phyloP scores from a whole-genome alignment of 129 eudicot genomes.

The Arctium lappa region DNA sequence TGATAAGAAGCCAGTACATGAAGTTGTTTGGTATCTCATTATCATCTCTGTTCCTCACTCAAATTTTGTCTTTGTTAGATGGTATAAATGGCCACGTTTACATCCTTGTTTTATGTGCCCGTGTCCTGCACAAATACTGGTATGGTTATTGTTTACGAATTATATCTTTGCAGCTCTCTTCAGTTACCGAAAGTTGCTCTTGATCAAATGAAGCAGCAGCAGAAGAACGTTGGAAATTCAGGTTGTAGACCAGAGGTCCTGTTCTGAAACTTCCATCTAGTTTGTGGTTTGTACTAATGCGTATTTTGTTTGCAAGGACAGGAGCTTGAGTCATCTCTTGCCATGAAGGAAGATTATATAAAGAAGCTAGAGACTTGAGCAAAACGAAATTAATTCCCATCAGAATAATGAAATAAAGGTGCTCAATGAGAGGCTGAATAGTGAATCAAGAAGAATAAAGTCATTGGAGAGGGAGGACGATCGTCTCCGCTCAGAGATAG shows the following conservation, averaged over 20 bases:
- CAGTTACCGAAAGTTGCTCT: constrained; percentile 46
- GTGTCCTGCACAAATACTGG: neutral
- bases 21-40: constrained; percentile 5
- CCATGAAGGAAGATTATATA: constrained; percentile 61
- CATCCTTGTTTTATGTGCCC: neutral
- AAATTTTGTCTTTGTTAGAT: neutral
- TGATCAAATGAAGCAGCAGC: constrained; percentile 48
- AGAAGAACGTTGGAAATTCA: constrained; percentile 47
- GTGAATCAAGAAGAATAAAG: constrained; percentile 77
- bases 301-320: constrained; percentile 25
- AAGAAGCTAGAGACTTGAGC: constrained; percentile 64
- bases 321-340: constrained; percentile 80
- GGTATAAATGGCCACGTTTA: neutral
- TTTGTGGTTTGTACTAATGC: constrained; percentile 16
- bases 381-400: constrained; percentile 52
- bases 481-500: constrained; percentile 84
- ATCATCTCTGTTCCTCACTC: neutral
- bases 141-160: neutral
- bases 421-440: constrained; percentile 68
- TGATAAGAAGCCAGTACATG: constrained; percentile 1
- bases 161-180: constrained; percentile 56
- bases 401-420: constrained; percentile 64
- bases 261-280: neutral
- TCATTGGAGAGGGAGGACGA: constrained; percentile 89
- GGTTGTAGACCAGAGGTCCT: constrained; percentile 37